These are phyloP conservation scores for Globisporangium megalacanthum DNA, from an alignment of 352 stramenopile species.

Conservation along the genomic window DNA sequence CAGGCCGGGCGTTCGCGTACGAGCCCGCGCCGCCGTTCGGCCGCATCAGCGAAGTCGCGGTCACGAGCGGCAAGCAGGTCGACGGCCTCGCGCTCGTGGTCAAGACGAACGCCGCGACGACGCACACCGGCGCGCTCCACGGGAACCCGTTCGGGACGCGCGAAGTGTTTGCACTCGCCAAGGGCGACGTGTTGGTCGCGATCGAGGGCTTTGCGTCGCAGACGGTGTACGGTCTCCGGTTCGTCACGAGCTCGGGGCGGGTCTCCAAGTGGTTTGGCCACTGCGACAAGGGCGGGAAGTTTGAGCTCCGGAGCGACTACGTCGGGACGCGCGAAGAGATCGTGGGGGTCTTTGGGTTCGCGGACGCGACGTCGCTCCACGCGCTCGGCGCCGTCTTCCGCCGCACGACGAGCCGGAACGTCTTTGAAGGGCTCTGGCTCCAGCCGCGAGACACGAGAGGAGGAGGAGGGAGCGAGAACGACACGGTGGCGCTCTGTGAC, in stretches of 20 bases:
- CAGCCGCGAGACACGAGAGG: slow-evolving; percentile 7
- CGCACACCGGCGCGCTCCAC: slow-evolving; percentile 41
- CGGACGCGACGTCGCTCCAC: slow-evolving; percentile 57
- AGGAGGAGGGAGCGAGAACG: slow-evolving; percentile 1
- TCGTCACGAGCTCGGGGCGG: slow-evolving; percentile 44
- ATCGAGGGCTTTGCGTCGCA: slow-evolving; percentile 74
- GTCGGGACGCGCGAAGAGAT: slow-evolving; percentile 54
- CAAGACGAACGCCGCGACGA: slow-evolving; percentile 42
- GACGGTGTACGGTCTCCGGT: slow-evolving; percentile 60
- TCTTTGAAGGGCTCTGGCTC: slow-evolving; percentile 78
- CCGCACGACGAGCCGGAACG: slow-evolving; percentile 61
- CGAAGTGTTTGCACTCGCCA: slow-evolving; percentile 48
- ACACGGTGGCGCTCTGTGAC: slow-evolving; percentile 32
- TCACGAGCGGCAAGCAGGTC: slow-evolving; percentile 72
- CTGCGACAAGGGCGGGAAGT: slow-evolving; percentile 60
- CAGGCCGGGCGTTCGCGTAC: slow-evolving; percentile 46
- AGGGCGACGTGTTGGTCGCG: slow-evolving; percentile 50
- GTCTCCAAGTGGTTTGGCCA: slow-evolving; percentile 79
- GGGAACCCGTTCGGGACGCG: slow-evolving; percentile 68
- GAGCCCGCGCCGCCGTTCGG: slow-evolving; percentile 59
- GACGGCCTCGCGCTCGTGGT: slow-evolving; percentile 58
- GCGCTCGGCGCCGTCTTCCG: slow-evolving; percentile 59
- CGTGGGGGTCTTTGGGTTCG: slow-evolving; percentile 59
- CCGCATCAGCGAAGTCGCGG: slow-evolving; percentile 54
- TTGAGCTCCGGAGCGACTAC: slow-evolving; percentile 57